Percentiles rank a stretch among this genome's conserved stretches.
Conservation (phyloP, 2,329 filamentous ascomycete species). For the Paecilomyces niveus region DNA sequence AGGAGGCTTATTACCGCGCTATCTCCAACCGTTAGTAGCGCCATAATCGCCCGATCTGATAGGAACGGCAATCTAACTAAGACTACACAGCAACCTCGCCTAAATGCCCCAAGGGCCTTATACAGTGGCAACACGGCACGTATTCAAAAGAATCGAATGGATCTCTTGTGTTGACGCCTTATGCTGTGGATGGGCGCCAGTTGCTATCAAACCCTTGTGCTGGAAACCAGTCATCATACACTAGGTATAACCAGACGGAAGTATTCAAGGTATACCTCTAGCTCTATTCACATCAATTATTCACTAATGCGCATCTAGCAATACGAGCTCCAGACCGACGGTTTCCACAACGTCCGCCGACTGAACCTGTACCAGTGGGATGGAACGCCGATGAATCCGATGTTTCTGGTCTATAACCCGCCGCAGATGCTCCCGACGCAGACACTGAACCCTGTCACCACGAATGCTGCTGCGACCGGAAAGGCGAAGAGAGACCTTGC, state of each 20-base stretch:
- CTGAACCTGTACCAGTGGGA: constrained; percentile 60
- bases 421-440: constrained; percentile 64
- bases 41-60: neutral
- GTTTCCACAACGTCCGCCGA: constrained; percentile 55
- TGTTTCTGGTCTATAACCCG: constrained; percentile 58
- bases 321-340: constrained; percentile 45
- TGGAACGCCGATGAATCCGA: constrained; percentile 58
- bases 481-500: constrained; percentile 26
- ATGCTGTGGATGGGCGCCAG: constrained; percentile 61
- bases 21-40: constrained; percentile 57
- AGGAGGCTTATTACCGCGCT: constrained; percentile 63
- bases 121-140: constrained; percentile 68
- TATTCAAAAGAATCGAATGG: constrained; percentile 52
- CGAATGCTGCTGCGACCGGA: constrained; percentile 27
- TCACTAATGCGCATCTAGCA: constrained; percentile 17
- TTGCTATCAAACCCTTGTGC: constrained; percentile 58
- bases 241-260: constrained; percentile 60
- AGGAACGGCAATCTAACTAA: constrained; percentile 7
- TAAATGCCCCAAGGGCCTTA: constrained; percentile 55
- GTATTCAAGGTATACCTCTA: constrained; percentile 47
- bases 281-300: constrained; percentile 3
- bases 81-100: constrained; percentile 47
- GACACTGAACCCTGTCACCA: constrained; percentile 52
- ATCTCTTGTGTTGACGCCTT: constrained; percentile 53
- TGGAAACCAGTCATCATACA: constrained; percentile 51